Conservation (phyloP, 768 basidiomycete genomes). For the Phlegmacium glaucopus region DNA sequence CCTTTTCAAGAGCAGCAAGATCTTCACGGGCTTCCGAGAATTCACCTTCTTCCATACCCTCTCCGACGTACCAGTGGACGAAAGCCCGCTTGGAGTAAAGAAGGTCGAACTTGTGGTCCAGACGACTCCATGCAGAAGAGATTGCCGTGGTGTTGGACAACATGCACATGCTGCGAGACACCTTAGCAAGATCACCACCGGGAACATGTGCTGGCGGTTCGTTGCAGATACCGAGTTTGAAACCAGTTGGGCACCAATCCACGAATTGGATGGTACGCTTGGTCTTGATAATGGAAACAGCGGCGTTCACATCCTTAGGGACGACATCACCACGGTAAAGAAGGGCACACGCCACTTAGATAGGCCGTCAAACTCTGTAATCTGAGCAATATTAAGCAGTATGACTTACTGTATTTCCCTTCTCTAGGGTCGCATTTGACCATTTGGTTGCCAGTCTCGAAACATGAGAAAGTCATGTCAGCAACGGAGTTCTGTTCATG, state of each 20-base stretch:
- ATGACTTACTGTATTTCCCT: slow-evolving; percentile 90
- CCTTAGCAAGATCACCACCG: slow-evolving; percentile 93
- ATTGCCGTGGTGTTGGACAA: slow-evolving; percentile 93
- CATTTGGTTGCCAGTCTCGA: slow-evolving; percentile 97
- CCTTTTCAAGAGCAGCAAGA: slow-evolving; percentile 94
- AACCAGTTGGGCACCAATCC: slow-evolving; percentile 97
- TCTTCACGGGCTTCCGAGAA: slow-evolving; percentile 99
- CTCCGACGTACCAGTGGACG: slow-evolving; percentile 94
- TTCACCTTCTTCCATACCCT: slow-evolving; percentile 99
- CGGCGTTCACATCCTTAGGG: slow-evolving; percentile 92
- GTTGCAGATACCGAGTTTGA: slow-evolving; percentile 98
- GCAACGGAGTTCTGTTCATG: slow-evolving; percentile 98
- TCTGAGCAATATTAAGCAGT: neutral
- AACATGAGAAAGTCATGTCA: slow-evolving; percentile 98
- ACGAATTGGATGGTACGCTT: slow-evolving; percentile 98
- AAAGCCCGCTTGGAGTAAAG: slow-evolving; percentile 96
- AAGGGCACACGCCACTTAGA: slow-evolving; percentile 82
- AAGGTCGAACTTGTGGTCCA: slow-evolving; percentile 96
- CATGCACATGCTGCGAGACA: slow-evolving; percentile 95
- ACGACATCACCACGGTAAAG: slow-evolving; percentile 97
- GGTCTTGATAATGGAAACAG: slow-evolving; percentile 92
- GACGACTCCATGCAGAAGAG: slow-evolving; percentile 90
- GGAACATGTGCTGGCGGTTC: slow-evolving; percentile 92
- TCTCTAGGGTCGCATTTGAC: slow-evolving; percentile 93
- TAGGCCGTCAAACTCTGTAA: slow-evolving; percentile 12